Base-by-base conservation (phyloP, 2,329 filamentous ascomycete species). In the Beauveria sp. region DNA sequence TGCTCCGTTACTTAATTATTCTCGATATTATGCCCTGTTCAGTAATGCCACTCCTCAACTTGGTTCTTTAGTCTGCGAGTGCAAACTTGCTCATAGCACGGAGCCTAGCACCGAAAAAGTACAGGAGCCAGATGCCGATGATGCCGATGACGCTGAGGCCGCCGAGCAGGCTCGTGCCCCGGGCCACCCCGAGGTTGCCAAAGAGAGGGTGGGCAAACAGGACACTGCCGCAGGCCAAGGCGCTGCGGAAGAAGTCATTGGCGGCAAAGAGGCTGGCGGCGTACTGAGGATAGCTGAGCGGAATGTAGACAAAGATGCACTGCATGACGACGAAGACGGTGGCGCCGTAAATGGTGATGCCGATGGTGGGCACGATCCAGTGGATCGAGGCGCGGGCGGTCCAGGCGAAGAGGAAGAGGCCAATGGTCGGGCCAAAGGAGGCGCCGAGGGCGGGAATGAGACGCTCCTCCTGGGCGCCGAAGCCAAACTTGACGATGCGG, bases 321-420 rank as follows among this genome's bases (percentile, higher is more conserved):
- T 85, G 82, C 74, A 84, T 79, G 59, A 85, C 74, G 61, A 84
- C 66, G 66, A 84, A 84, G 37, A 79, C 79, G 3, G 73, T 74
- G 12, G 74, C 77, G 43, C 76, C 78, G 69, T 83, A 84, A 57
- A 85, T 73, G 44, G 75, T 78, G 68, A 85, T 83, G 63, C 82
- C 83, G n/a, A 84, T 78, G 9, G 80, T 82, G 4, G 80, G 80
- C 2, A 76, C 81, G 60, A 81, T 80, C 77, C 82, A 85, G 63
- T 80, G 80, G 54, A 84, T 75, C 3, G 72, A 71, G 0, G 75
- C 70, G n/a, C 75, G 73, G 20, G 80, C 76, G 0, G 83, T 84
- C 83, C 82, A 85, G 37, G 79, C 82, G 66, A 83, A 85, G 61
- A 86, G 68, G 75, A 87, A 86, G 14, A 86, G 75, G n/a, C 84